Evolutionary conservation across 2,329 filamentous ascomycete genomes (phyloP), one percentile per base, ranked within the genome.

Genomic region (Claviceps cyperi): DNA sequence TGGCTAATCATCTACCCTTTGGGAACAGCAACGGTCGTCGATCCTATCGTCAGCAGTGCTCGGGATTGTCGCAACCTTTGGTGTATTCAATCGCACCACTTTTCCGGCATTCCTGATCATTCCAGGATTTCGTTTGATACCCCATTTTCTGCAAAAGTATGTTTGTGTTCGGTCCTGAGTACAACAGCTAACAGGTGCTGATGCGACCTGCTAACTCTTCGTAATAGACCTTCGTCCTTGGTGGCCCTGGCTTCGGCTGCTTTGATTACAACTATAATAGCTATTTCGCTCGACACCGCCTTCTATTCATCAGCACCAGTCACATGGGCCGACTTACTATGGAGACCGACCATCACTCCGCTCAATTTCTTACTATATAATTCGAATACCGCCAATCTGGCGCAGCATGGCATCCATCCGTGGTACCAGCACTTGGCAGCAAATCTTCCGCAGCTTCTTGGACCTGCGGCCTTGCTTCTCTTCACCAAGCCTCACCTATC

Each of bases 11-110:
- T 19, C 21, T 13, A 36, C 3, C 13, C 4, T 24, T 22, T 13
- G n/a, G 7, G 14, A 32, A 51, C 63, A 87, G 80, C 80, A 89
- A 67, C 80, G 78, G 60, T 84, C 86, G 51, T 86, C 87, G 46
- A 72, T 87, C 51, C 71, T 88, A 57, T 82, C 89, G 19, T 89
- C 85, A 51, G 76, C 80, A 40, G 74, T 92, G 41, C 78, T 98
- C 40, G 88, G 88, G 32, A 80, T 90, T 53, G 79, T 96, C 50
- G 75, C 79, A 48, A 83, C 95, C 14, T 85, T 92, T 60, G 92
- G 92, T 47, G 71, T 91, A 52, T 98, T 98, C 69, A 98, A 97
- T 68, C 81, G 92, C 56, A 96, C 97, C 60, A 98, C 92, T 9
- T 97, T 97, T 65, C 91, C 91, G 44, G 91, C 90, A 14, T 98